Percentiles rank a stretch among this genome's conserved stretches.
Conservation (phyloP, 2,329 filamentous ascomycete species). For the Microcera coccophila region DNA sequence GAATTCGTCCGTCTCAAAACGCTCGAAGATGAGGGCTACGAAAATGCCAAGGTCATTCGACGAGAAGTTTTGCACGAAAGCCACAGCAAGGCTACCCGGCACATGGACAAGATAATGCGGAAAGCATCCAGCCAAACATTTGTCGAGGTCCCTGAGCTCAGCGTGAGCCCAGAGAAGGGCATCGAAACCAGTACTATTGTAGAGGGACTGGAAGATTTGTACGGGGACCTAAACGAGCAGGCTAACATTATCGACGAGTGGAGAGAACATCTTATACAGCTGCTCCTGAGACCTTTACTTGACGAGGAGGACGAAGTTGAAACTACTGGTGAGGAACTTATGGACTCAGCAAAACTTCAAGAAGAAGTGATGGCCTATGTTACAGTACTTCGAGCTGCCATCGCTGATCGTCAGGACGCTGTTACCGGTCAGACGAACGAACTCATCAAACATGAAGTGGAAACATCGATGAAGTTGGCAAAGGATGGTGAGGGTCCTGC, state of each 20-base stretch:
- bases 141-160: constrained; percentile 56
- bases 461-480: constrained; percentile 57
- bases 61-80: constrained; percentile 68
- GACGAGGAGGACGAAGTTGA: constrained; percentile 75
- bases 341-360: constrained; percentile 79
- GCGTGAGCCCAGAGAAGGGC: constrained; percentile 54
- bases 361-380: constrained; percentile 88
- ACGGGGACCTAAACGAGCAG: constrained; percentile 66
- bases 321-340: constrained; percentile 84
- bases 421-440: constrained; percentile 74
- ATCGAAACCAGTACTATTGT: constrained; percentile 68
- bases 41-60: constrained; percentile 71
- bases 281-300: constrained; percentile 70
- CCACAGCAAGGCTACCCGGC: constrained; percentile 33
- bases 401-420: constrained; percentile 74
- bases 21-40: constrained; percentile 69
- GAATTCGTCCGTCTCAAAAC: constrained; percentile 64
- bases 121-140: constrained; percentile 54
- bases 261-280: constrained; percentile 67
- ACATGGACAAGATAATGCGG: constrained; percentile 60
- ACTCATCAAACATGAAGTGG: constrained; percentile 70
- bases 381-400: constrained; percentile 67
- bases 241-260: constrained; percentile 67
- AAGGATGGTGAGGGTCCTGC: constrained; percentile 63
- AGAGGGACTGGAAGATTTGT: constrained; percentile 63